Conservation (phyloP, 2,329 filamentous ascomycete species). For the Eutypella sp. region DNA sequence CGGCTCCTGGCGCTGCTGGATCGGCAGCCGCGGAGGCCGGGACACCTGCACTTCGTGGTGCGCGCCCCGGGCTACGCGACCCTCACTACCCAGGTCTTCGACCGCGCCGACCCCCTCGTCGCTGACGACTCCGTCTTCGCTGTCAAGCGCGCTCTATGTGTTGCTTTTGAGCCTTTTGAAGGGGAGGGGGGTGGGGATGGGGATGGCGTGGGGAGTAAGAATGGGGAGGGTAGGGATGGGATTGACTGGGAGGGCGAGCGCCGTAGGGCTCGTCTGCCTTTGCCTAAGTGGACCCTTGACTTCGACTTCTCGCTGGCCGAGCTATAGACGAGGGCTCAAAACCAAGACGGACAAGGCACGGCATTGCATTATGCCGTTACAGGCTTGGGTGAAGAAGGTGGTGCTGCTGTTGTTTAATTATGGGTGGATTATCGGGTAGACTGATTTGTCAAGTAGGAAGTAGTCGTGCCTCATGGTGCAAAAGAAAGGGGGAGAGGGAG, state of each 20-base stretch:
- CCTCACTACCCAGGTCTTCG: slow-evolving; percentile 71
- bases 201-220: slow-evolving; percentile 31
- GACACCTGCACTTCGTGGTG: slow-evolving; percentile 57
- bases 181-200: slow-evolving; percentile 27
- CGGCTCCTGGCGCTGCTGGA: slow-evolving; percentile 49
- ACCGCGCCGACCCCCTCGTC: slow-evolving; percentile 59
- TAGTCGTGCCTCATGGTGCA: too few relatives aligned
- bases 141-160: slow-evolving; percentile 46
- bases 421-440: too few relatives aligned
- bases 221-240: slow-evolving; percentile 21
- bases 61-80: slow-evolving; percentile 33
- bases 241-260: slow-evolving; percentile 21
- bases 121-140: slow-evolving; percentile 48
- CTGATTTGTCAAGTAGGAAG: too few relatives aligned
- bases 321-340: slow-evolving; percentile 1
- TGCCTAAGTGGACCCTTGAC: slow-evolving; percentile 52
- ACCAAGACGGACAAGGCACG: not conserved
- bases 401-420: too few relatives aligned
- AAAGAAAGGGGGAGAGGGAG: too few relatives aligned
- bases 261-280: too few relatives aligned
- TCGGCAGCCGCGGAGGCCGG: slow-evolving; percentile 51
- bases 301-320: slow-evolving; percentile 52
- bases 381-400: too few relatives aligned
- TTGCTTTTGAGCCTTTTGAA: slow-evolving; percentile 28
- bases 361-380: too few relatives aligned